phyloP scores from a whole-genome alignment of 176 grass and related monocot genomes.

The Triticum dicoccoides region DNA sequence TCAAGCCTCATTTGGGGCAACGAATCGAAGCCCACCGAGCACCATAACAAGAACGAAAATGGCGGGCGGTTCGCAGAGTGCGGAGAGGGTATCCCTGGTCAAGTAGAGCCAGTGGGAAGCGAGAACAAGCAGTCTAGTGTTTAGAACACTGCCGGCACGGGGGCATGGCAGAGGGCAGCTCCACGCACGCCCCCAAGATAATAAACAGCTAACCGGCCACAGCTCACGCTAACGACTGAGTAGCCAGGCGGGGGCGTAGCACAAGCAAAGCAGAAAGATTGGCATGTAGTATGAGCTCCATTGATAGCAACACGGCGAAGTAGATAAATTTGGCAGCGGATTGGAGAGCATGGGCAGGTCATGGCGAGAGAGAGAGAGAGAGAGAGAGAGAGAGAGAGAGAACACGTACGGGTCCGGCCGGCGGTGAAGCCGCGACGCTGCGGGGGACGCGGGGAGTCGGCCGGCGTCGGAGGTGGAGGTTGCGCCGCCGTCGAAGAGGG shows the following conservation, averaged over 20 bases:
- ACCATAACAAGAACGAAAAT: not conserved
- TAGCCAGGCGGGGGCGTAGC: not conserved
- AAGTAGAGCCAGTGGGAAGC: not conserved
- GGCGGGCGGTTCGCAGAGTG: not conserved
- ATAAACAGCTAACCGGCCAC: not conserved
- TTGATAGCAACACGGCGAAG: not conserved
- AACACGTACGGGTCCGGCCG: not conserved
- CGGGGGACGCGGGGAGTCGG: too few species aligned
- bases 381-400: too few species aligned
- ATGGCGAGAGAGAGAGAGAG: too few species aligned
- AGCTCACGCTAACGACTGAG: not conserved
- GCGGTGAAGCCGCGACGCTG: too few species aligned
- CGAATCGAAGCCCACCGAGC: not conserved
- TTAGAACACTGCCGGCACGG: not conserved
- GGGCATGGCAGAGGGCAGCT: not conserved
- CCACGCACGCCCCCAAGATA: not conserved
- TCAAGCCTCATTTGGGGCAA: not conserved
- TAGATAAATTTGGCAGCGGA: not conserved
- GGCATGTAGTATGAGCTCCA: not conserved
- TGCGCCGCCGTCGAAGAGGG: too few species aligned
- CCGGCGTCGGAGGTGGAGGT: too few species aligned
- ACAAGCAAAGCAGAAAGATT: not conserved
- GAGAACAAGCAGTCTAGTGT: not conserved
- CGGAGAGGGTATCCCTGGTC: not conserved
- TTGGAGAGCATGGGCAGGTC: not conserved